Conservation (phyloP, 495 filamentous ascomycete genomes). For the Cudoniella acicularis region DNA sequence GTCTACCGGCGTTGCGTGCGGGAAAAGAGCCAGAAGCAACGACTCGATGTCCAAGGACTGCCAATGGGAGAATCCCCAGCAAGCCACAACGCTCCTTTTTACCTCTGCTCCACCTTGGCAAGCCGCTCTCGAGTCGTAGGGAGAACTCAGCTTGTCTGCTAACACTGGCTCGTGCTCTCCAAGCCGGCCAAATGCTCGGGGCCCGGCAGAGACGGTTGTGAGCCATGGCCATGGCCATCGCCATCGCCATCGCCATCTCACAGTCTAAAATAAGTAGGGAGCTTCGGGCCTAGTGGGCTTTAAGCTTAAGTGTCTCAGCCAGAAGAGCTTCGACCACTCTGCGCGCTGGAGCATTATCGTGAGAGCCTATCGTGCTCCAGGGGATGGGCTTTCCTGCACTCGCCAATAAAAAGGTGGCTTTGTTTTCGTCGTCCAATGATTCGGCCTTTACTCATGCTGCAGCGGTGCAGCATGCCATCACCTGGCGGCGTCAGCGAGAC, state of each 20-base stretch:
- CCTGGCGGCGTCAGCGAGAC: neutral
- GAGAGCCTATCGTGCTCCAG: neutral
- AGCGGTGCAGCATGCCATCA: neutral
- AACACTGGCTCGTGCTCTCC: neutral
- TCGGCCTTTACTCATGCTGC: neutral
- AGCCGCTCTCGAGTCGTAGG: neutral
- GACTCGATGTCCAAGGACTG: neutral
- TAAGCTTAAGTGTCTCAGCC: slow-evolving; percentile 3
- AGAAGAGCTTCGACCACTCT: neutral
- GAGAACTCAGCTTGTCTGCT: neutral
- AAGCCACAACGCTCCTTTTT: no score
- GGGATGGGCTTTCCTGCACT: neutral
- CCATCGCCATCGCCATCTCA: neutral
- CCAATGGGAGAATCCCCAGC: neutral
- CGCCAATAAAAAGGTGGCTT: neutral
- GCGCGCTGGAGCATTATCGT: neutral
- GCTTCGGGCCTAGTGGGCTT: neutral
- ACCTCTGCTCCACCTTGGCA: neutral
- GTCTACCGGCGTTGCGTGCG: neutral
- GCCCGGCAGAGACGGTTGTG: neutral
- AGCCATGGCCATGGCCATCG: neutral
- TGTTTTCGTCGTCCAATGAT: neutral
- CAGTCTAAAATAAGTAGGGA: neutral
- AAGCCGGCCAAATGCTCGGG: neutral
- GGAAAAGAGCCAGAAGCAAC: neutral